phyloP scores from a whole-genome alignment of 805 yeast genomes.

The Nakazawaea anatomiae region DNA sequence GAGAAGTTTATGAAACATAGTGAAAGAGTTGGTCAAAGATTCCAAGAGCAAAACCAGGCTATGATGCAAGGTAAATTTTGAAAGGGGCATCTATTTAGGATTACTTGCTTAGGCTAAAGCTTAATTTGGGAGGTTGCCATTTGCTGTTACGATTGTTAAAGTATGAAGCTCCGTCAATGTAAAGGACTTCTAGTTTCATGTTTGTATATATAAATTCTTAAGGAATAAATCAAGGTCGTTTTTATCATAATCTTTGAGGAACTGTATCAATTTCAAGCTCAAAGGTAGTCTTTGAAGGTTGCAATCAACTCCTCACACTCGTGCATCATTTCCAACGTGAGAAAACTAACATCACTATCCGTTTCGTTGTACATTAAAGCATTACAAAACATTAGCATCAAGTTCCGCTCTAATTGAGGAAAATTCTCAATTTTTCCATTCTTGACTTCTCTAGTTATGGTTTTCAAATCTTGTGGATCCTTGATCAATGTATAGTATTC shows the following conservation, averaged over 20 bases:
- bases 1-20: constrained; percentile 97
- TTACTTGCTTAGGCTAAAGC: too few relatives aligned
- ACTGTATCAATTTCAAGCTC: not conserved
- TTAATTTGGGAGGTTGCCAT: too few relatives aligned
- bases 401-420: constrained; percentile 56
- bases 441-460: constrained; percentile 51
- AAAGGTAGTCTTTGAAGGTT: constrained; percentile 47
- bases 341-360: constrained; percentile 51
- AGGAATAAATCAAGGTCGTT: not conserved
- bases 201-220: not conserved
- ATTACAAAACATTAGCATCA: constrained; percentile 76
- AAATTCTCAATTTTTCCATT: constrained; percentile 46
- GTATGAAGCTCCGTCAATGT: not conserved
- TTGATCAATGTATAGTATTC: constrained; percentile 57
- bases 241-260: not conserved
- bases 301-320: constrained; percentile 54
- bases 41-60: constrained; percentile 90
- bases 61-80: constrained; percentile 55
- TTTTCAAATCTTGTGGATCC: constrained; percentile 64
- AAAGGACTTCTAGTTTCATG: not conserved
- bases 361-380: constrained; percentile 76
- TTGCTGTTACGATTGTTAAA: not conserved
- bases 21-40: constrained; percentile 97
- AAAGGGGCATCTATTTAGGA: not conserved
- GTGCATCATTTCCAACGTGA: constrained; percentile 66